Base-by-base conservation (phyloP, 805 yeast species). In the Monosporozyma solicola region DNA sequence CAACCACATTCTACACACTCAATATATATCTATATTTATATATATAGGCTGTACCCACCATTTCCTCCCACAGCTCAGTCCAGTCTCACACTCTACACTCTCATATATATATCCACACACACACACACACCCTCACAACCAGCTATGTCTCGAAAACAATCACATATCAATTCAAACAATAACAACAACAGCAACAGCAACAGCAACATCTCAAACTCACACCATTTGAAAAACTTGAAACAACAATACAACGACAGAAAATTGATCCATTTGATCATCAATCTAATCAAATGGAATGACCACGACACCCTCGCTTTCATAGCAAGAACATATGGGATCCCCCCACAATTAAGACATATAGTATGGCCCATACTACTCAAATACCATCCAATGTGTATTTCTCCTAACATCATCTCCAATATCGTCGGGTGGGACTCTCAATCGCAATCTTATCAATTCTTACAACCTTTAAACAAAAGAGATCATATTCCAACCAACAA, bases 301-400 rank as follows among this genome's bases (percentile, higher is more conserved):
- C 83, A 83, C 53, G 82, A 83, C 48, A 87, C 90, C 0, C 69
- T 91, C 48, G 95, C 97, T 1, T 73, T 81, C 57, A 68, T 91
- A 6, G 92, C 96, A 5, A 76, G 96, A 57, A 90, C 84, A 58
- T 74, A 82, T 53, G 97, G 98, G 3, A 74, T 90, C 29, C 97
- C 97, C 1, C 92, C 95, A 1, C 77, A 82, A 53, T 72, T 89
- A 51, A 76, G 98, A 55, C 82, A 80, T 58, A 74, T 77, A 53
- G 85, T 87, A 7, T 91, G 97, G 97, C 96, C 97, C 1, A 70
- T 87, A 3, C 68, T 91, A 50, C 68, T 91, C 53, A 83, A 83
- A 59, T 82, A 82, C 61, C 97, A 91, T 66, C 97, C 97, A 1
- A 87, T 83, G 72, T 96, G 88, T 13, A 69, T 80, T 33, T 75